Evolutionary conservation across 192 early-diverging fungal species (phyloP), one percentile per base, ranked within the genome.

Genomic region (Geranomyces michiganensis): DNA sequence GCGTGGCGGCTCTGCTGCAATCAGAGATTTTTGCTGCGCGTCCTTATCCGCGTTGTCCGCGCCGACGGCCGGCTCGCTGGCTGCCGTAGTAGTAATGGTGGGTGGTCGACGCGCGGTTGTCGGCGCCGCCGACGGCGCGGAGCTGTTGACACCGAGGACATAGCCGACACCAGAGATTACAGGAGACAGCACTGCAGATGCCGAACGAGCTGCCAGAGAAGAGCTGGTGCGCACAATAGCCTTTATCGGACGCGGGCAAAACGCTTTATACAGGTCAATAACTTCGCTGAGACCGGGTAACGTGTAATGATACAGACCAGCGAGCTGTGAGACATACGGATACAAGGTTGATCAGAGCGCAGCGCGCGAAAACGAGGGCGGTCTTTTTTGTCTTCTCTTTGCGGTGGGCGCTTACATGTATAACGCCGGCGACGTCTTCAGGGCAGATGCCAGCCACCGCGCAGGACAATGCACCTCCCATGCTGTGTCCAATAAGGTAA

Each of bases 391-490:
- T 17, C 17, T 60, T 32, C 31, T 3, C 26, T 19, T 41, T 21
- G 15, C 31, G 14, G 7, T n/a, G 36, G 33, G 31, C 26, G 41
- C 73, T 68, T 55, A 76, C 74, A 70, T 83, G 82, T 27, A 83
- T 71, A 6, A 83, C 75, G 3, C 82, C 82, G 48, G 82, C 82
- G 30, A 83, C 73, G 43, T 81, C 78, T 58, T 81, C 62, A 12
- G 78, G 82, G 29, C 64, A 56, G 12, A 66, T 32, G 19, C 82
- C 82, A 26, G 82, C 79, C 4, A 78, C 76, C 7, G 82, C 82
- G 49, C 78, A 83, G 2, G 76, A 81, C 19, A 83, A 65, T 24
- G 82, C 82, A 30, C 76, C 82, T n/a, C 82, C 82, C 78, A 83
- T 80, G 45, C 72, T 70, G 41, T 83, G 82, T 0, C 82, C 82